A percentile compares a stretch with the other conserved stretches of the same genome.
phyloP scores from a whole-genome alignment of 1,284 basidiomycete genomes.

The Cryptococcus sp. region DNA sequence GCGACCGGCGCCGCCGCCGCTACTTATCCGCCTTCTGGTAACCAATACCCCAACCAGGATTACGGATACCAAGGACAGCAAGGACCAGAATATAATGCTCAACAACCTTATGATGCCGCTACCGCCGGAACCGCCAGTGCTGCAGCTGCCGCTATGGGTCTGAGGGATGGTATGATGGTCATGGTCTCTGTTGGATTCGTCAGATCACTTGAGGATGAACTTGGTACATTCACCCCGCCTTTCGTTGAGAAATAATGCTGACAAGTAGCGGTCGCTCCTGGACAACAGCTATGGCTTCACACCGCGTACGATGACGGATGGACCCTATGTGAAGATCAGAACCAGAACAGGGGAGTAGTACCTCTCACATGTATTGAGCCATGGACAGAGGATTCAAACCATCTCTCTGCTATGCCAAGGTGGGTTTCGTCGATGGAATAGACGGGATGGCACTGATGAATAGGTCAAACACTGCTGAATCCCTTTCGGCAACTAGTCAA shows the following conservation, averaged over 20 bases:
- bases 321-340: constrained; percentile 45
- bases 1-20: not conserved
- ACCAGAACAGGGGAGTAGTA: constrained; percentile 42
- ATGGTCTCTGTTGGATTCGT: constrained; percentile 46
- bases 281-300: constrained; percentile 46
- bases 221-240: constrained; percentile 28
- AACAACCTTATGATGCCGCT: constrained; percentile 4
- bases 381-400: constrained; percentile 9
- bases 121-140: constrained; percentile 12
- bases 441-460: not conserved
- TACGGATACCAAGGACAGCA: constrained; percentile 10
- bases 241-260: constrained; percentile 2
- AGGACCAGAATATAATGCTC: not conserved
- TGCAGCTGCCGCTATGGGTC: constrained; percentile 13
- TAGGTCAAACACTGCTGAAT: constrained; percentile 6
- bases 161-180: constrained; percentile 41
- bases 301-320: constrained; percentile 48
- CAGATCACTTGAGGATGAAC: constrained; percentile 45
- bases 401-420: not conserved
- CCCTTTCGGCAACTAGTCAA: constrained; percentile 2
- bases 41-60: constrained; percentile 4
- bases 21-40: constrained; percentile 5
- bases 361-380: constrained; percentile 45
- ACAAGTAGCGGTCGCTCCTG: constrained; percentile 41
- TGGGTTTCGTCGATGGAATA: not conserved